phyloP scores from a whole-genome alignment of 2,329 filamentous ascomycete genomes.

The Pseudogymnoascus sp. region DNA sequence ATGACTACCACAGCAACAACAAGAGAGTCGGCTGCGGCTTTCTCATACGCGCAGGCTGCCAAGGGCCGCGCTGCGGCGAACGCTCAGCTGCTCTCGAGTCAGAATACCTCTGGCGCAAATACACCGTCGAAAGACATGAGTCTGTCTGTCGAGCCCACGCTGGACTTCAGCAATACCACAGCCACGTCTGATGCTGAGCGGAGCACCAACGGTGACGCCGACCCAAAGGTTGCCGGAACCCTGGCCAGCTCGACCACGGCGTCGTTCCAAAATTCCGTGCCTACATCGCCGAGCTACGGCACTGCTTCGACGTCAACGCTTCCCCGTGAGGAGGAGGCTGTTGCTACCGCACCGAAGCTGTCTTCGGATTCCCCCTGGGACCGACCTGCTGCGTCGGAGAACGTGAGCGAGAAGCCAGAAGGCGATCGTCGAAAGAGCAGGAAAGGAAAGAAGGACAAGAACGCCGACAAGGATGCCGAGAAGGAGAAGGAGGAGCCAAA shows the following conservation, averaged over 20 bases:
- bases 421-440: conserved; percentile 21
- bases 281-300: conserved; percentile 46
- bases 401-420: conserved; percentile 36
- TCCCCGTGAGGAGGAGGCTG: conserved; percentile 48
- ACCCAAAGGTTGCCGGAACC: conserved; percentile 11
- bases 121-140: conserved; percentile 24
- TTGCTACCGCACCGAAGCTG: not conserved
- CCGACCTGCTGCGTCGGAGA: conserved; percentile 51
- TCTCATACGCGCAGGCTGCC: conserved; percentile 94
- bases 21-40: conserved; percentile 35
- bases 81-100: conserved; percentile 23
- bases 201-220: conserved; percentile 21
- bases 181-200: conserved; percentile 12
- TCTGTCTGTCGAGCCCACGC: conserved; percentile 15
- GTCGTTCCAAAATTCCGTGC: conserved; percentile 29
- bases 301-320: conserved; percentile 42
- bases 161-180: not conserved
- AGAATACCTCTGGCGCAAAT: conserved; percentile 25
- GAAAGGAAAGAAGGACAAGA: conserved; percentile 33
- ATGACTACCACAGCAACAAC: conserved; percentile 36
- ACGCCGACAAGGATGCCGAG: conserved; percentile 45
- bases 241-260: conserved; percentile 19
- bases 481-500: conserved; percentile 52
- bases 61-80: conserved; percentile 53
- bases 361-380: not conserved